Evolutionary conservation across 2,329 filamentous ascomycete genomes (phyloP).

Genomic region (Monosporascus sp.): DNA sequence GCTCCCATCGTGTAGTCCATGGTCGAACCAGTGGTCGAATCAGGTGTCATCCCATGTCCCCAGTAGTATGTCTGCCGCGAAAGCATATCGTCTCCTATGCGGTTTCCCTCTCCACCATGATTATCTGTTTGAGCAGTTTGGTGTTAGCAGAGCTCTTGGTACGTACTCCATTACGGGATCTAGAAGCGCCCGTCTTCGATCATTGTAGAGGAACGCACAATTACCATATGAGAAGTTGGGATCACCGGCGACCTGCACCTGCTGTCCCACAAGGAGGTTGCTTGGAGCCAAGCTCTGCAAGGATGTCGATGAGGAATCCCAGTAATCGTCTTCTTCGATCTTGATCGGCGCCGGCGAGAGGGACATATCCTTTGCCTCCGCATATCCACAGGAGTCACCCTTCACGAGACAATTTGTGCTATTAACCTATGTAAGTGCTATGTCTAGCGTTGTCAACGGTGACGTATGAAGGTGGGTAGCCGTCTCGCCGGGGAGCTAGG

Average conservation of each 20-base stretch:
- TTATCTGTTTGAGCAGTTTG: neutral
- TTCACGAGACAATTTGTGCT: constrained; percentile 21
- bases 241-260: neutral
- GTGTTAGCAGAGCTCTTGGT: neutral
- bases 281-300: neutral
- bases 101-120: neutral
- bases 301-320: neutral
- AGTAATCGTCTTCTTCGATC: neutral
- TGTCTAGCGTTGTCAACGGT: constrained; percentile 1
- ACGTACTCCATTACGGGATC: too few relatives aligned
- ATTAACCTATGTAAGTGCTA: constrained; percentile 6
- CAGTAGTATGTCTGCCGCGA: neutral
- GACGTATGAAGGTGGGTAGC: neutral
- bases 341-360: neutral
- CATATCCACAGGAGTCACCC: constrained; percentile 18
- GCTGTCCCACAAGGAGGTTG: neutral
- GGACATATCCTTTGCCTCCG: constrained; percentile 10
- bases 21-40: neutral
- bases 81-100: neutral
- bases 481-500: neutral
- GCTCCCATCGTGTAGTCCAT: neutral
- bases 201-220: neutral
- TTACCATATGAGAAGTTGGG: neutral
- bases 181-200: too few relatives aligned
- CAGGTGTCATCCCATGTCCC: neutral